Evolutionary conservation across 257 asterid species (phyloP), one percentile per base, ranked within the genome.

Genomic region (Buddleja alternifolia): DNA sequence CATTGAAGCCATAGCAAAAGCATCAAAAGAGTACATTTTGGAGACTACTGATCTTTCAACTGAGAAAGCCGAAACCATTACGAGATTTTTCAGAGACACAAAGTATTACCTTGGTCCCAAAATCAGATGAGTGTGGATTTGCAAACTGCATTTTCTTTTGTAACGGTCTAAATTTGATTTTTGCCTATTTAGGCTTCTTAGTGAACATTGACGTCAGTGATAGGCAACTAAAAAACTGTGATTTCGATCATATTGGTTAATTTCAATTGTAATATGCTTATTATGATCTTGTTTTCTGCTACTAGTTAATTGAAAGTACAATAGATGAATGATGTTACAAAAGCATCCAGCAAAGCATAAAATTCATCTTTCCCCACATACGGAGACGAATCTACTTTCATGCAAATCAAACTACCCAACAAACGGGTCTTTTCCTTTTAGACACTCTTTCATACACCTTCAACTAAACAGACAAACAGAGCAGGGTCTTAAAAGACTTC

Each of bases 1-100:
- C 79, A 83, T 94, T 61, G 95, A 89, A 87, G 95, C 97, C 70
- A 80, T 94, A 67, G 90, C 97, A 2, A 87, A 86, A 78, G 88
- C 97, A 70, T 84, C 97, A 24, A 91, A 87, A 78, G 87, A 89
- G 44, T 71, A 79, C 87, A 89, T 94, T 45, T 45, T 89, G 85
- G 92, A 84, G 77, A 83, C 75, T 8, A 94, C 97, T 5, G 99
- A 94, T 76, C 97, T 94, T 61, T 89, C 99, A n/a, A 81, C 88
- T 3, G 86, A 78, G 58, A 94, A 88, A 76, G 96, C 97, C 46
- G 96, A 94, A 79, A 84, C 77, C 11, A 83, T 94, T 40, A 67
- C 85, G 12, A 83, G 80, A 82, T 91, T 94, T 68, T 94, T 94
- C 87, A 82, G 91, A 75, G 97, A 94, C 77, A 82, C 90, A 7